Percentiles rank a stretch among this genome's conserved stretches.
These are phyloP conservation scores for Phytopythium delawarense DNA, from an alignment of 352 stramenopile genomes.

Conservation along the genomic window DNA sequence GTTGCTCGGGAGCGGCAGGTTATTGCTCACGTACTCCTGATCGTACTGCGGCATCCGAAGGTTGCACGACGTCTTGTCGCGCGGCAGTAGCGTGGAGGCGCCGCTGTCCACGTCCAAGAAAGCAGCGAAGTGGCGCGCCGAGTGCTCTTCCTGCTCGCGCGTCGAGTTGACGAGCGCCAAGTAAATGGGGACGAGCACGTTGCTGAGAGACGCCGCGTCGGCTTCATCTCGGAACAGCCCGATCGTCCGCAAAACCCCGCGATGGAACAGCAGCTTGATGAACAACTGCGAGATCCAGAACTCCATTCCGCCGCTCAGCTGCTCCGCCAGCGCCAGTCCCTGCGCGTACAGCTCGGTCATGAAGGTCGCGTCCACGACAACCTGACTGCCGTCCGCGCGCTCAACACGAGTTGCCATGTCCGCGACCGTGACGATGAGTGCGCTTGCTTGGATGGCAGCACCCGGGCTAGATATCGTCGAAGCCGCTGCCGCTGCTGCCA, in stretches of 20 bases:
- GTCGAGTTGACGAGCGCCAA: conserved; percentile 58
- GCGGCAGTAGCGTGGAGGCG: background rate
- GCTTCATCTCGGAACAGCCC: conserved; percentile 37
- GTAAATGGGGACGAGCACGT: conserved; percentile 60
- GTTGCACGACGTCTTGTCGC: conserved; percentile 47
- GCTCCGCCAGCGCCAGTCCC: conserved; percentile 34
- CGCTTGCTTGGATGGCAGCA: conserved; percentile 22
- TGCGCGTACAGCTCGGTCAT: conserved; percentile 33
- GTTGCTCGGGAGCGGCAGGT: conserved; percentile 56
- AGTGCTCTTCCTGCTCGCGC: conserved; percentile 53
- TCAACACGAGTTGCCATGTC: conserved; percentile 17
- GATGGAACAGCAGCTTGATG: conserved; percentile 41
- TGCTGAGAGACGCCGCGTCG: conserved; percentile 42
- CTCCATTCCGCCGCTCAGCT: conserved; percentile 40
- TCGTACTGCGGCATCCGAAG: conserved; percentile 57
- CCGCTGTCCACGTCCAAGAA: background rate
- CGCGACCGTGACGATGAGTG: conserved; percentile 19
- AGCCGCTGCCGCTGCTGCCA: background rate
- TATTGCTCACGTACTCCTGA: conserved; percentile 39
- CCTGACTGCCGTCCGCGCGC: conserved; percentile 5
- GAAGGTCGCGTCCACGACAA: conserved; percentile 16
- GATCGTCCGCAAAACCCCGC: conserved; percentile 27
- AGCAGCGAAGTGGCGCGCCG: conserved; percentile 24
- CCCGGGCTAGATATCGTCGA: background rate
- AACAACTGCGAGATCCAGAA: conserved; percentile 47